Conservation (phyloP, 2,329 filamentous ascomycete genomes). For the Scedosporium apiospermum region DNA sequence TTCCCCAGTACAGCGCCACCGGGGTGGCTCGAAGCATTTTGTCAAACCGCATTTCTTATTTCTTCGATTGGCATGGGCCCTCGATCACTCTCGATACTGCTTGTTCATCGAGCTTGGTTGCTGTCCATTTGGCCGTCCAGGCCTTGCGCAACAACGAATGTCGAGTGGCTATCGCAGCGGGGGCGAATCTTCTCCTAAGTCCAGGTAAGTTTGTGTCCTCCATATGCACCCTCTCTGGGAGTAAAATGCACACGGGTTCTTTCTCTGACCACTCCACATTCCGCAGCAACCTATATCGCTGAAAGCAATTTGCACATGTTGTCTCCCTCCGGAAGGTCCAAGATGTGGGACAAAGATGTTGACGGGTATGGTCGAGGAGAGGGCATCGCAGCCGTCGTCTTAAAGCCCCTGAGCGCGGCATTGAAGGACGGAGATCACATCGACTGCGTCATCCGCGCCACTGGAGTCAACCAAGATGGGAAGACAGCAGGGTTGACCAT, state of each 20-base stretch:
- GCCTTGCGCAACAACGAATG: slow-evolving; percentile 19
- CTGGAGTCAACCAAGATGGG: slow-evolving; percentile 27
- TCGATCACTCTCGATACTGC: slow-evolving; percentile 26
- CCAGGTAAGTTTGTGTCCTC: slow-evolving; percentile 13
- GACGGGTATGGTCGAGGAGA: slow-evolving; percentile 37
- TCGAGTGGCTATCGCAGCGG: slow-evolving; percentile 8
- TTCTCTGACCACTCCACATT: too few species aligned
- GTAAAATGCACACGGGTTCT: too few species aligned
- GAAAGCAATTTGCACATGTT: slow-evolving; percentile 14
- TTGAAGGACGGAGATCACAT: slow-evolving; percentile 29
- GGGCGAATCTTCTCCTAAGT: slow-evolving; percentile 13
- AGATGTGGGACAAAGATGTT: slow-evolving; percentile 20
- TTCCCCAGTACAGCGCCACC: slow-evolving; percentile 30
- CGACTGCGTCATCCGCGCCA: slow-evolving; percentile 23
- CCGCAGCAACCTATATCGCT: slow-evolving; percentile 6
- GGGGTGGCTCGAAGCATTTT: slow-evolving; percentile 43
- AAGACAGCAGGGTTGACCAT: slow-evolving; percentile 27
- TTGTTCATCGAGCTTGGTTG: slow-evolving; percentile 23
- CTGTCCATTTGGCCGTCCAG: slow-evolving; percentile 22
- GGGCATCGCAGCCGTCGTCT: slow-evolving; percentile 21
- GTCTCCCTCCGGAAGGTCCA: slow-evolving; percentile 21
- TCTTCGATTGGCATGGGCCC: slow-evolving; percentile 24
- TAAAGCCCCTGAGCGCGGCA: slow-evolving; percentile 34
- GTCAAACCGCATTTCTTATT: slow-evolving; percentile 43
- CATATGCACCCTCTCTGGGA: too few species aligned